Conservation (phyloP, 306 rosid species). For the Glycine soja region DNA sequence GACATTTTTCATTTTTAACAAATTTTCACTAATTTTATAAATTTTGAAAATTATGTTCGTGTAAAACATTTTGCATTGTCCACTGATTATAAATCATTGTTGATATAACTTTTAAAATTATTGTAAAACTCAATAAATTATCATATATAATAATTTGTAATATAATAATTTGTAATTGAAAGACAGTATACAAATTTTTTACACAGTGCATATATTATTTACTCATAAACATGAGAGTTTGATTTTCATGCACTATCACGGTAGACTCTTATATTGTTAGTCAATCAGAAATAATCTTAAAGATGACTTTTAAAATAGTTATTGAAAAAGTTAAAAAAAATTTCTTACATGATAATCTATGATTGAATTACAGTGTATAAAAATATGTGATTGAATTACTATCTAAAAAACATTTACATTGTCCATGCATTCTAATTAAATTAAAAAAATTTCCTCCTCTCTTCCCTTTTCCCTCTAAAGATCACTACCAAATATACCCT, state of each 20-base stretch:
- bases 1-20: background rate
- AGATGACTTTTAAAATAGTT: background rate
- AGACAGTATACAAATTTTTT: background rate
- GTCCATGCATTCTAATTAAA: background rate
- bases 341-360: background rate
- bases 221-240: background rate
- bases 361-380: background rate
- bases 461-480: background rate
- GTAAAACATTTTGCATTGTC: background rate
- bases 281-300: background rate
- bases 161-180: background rate
- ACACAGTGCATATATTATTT: background rate
- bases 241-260: background rate
- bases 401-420: background rate
- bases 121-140: background rate
- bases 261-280: background rate
- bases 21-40: background rate
- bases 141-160: background rate
- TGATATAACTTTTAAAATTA: background rate
- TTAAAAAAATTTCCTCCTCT: background rate
- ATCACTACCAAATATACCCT: background rate
- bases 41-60: background rate
- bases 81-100: background rate
- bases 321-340: background rate
- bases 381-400: background rate